Base-by-base conservation (phyloP, 2,329 filamentous ascomycete species). In the Aspergillus chevalieri region DNA sequence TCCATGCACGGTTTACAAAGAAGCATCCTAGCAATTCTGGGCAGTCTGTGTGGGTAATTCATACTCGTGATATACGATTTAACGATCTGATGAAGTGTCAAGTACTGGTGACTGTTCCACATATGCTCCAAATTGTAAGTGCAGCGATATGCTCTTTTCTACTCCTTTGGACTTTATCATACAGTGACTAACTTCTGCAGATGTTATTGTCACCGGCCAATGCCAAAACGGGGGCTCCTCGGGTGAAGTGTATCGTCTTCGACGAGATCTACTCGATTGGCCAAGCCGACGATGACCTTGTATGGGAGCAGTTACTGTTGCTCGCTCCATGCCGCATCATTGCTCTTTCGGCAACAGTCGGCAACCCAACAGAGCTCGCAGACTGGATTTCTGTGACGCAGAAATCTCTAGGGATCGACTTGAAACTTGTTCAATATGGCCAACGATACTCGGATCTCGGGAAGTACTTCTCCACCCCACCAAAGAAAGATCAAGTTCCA, bases 251-350 rank as follows among this genome's bases (percentile, higher is more conserved):
- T 44, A 89, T 91, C 61, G 89, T 91, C 46, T 91, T 91, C 51
- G 87, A 92, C 60, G 87, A 92, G 68, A 83, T 91, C 2, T 87
- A 92, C 63, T 89, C 81, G 30, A 91, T 92, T 51, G 85, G 87
- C 0, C 83, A 90, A 62, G 79, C 83, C 0, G 84, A 89, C 6
- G 86, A 91, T 56, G 86, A 86, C 47, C 71, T 89, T 1, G 75
- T 90, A 2, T 92, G 86, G 86, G 86, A 92, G 59, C 86, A 91
- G 61, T 74, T 92, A 3, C 71, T 91, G 1, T 75, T 91, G 1
- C 75, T 89, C 52, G 80, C 86, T 0, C 86, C 86, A 1, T 91
- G 86, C 56, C 87, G 85, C 0, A 86, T 92, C 45, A 86, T 91
- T 54, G 87, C 87, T 0, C 76, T 92, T 1, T 91, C 87, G 1